Conservation (phyloP, 148 eudicot species). For the Heliosperma pusillum region DNA sequence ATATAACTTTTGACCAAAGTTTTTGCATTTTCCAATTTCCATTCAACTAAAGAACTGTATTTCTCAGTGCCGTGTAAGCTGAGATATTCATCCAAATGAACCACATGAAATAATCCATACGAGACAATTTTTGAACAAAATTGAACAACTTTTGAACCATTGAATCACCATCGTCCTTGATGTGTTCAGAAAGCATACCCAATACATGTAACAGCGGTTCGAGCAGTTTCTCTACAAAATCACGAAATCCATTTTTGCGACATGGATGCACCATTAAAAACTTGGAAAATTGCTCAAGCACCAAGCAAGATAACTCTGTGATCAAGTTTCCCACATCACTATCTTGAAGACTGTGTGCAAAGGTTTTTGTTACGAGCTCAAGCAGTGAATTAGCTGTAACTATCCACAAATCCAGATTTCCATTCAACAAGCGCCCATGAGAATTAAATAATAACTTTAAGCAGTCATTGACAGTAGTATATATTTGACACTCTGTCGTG, state of each 20-base stretch:
- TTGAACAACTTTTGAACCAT: slow-evolving; percentile 35
- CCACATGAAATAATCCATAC: slow-evolving; percentile 76
- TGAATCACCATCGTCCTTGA: slow-evolving; percentile 21
- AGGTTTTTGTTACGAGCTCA: slow-evolving; percentile 43
- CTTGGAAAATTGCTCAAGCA: slow-evolving; percentile 75
- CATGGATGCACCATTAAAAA: slow-evolving; percentile 73
- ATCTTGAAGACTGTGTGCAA: slow-evolving; percentile 33
- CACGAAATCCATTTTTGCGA: slow-evolving; percentile 69
- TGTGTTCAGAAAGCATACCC: slow-evolving; percentile 36
- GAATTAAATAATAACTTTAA: slow-evolving; percentile 50
- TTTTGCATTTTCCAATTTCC: slow-evolving; percentile 35
- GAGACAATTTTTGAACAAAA: slow-evolving; percentile 55
- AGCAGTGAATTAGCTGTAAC: slow-evolving; percentile 45
- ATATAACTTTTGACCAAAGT: slow-evolving; percentile 68
- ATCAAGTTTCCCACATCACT: slow-evolving; percentile 35
- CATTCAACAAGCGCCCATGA: slow-evolving; percentile 60
- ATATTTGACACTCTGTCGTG: slow-evolving; percentile 33
- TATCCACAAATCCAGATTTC: slow-evolving; percentile 75
- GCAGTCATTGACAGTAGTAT: slow-evolving; percentile 44
- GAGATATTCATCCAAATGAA: slow-evolving; percentile 80
- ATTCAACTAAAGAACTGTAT: slow-evolving; percentile 47
- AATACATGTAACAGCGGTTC: slow-evolving; percentile 63
- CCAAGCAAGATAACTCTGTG: slow-evolving; percentile 48
- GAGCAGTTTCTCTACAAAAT: slow-evolving; percentile 75
- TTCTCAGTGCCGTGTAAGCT: slow-evolving; percentile 56